A percentile compares a stretch with the other conserved stretches of the same genome.
Evolutionary conservation across 73 alveolate species (phyloP).

Genomic region (Paramecium primaurelia): DNA sequence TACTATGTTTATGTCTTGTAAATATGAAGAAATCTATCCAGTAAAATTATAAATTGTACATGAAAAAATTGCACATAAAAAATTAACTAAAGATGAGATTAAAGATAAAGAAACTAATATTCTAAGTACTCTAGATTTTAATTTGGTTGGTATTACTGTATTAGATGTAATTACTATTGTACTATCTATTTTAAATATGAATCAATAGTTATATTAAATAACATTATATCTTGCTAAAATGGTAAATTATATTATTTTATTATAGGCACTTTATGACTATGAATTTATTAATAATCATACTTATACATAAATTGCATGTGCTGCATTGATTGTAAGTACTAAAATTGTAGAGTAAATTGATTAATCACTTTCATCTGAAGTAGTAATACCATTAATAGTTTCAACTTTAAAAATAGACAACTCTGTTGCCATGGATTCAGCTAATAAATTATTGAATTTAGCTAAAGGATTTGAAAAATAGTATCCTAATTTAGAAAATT

Average conservation of each 20-base stretch:
- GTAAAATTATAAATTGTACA: constrained; percentile 44
- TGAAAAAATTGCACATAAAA: constrained; percentile 57
- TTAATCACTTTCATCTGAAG: constrained; percentile 35
- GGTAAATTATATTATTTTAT: neutral
- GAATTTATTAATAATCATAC: neutral
- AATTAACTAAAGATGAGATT: constrained; percentile 47
- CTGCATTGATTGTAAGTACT: neutral
- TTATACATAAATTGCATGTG: constrained; percentile 41
- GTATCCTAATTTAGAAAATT: constrained; percentile 52
- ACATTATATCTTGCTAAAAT: constrained; percentile 53
- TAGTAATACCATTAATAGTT: constrained; percentile 30
- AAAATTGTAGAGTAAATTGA: constrained; percentile 50
- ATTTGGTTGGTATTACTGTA: constrained; percentile 29
- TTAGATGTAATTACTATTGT: constrained; percentile 31
- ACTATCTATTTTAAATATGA: constrained; percentile 26
- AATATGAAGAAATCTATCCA: constrained; percentile 84
- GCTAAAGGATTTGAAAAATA: constrained; percentile 56
- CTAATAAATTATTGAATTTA: constrained; percentile 7
- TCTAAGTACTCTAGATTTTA: neutral
- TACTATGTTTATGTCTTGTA: constrained; percentile 76
- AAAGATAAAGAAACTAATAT: constrained; percentile 43
- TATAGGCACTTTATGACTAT: constrained; percentile 46
- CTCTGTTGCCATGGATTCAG: constrained; percentile 27
- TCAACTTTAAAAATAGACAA: constrained; percentile 25
- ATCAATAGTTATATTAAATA: constrained; percentile 26